Conservation (phyloP, 2,329 filamentous ascomycete genomes). For the Aureobasidium sp. region DNA sequence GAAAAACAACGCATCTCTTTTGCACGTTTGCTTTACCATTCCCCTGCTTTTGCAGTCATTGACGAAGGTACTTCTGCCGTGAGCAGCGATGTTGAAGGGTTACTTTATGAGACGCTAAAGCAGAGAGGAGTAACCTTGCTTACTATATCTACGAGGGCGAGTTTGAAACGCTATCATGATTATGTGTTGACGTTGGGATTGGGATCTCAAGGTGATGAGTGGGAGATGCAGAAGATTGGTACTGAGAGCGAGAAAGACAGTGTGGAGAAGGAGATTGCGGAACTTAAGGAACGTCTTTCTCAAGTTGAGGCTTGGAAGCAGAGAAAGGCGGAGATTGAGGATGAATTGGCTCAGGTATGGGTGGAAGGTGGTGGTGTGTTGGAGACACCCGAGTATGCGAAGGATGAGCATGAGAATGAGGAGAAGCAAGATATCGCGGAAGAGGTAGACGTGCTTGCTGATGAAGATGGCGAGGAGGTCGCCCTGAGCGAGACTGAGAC, state of each 20-base stretch:
- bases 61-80: slow-evolving; percentile 95
- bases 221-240: slow-evolving; percentile 90
- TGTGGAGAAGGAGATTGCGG: slow-evolving; percentile 82
- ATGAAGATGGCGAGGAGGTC: background rate
- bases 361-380: slow-evolving; percentile 39
- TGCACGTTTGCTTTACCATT: slow-evolving; percentile 84
- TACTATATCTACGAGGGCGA: slow-evolving; percentile 90
- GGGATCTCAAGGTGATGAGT: slow-evolving; percentile 74
- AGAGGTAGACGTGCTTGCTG: background rate
- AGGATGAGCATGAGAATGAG: slow-evolving; percentile 13
- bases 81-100: slow-evolving; percentile 84
- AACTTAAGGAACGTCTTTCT: slow-evolving; percentile 69
- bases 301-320: slow-evolving; percentile 80
- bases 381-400: slow-evolving; percentile 31
- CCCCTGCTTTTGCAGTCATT: slow-evolving; percentile 87
- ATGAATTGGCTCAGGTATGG: slow-evolving; percentile 63
- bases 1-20: slow-evolving; percentile 96
- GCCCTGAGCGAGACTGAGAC: slow-evolving; percentile 4
- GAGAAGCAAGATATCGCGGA: background rate
- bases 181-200: slow-evolving; percentile 81
- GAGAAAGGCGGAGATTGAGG: slow-evolving; percentile 72
- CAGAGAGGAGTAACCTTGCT: slow-evolving; percentile 90
- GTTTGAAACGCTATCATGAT: slow-evolving; percentile 90
- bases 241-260: slow-evolving; percentile 88
- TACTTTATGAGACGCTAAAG: slow-evolving; percentile 90